A percentile compares a stretch with the other conserved stretches of the same genome.
Conservation (phyloP, 2,329 filamentous ascomycete genomes). For the Ascochyta fabae region DNA sequence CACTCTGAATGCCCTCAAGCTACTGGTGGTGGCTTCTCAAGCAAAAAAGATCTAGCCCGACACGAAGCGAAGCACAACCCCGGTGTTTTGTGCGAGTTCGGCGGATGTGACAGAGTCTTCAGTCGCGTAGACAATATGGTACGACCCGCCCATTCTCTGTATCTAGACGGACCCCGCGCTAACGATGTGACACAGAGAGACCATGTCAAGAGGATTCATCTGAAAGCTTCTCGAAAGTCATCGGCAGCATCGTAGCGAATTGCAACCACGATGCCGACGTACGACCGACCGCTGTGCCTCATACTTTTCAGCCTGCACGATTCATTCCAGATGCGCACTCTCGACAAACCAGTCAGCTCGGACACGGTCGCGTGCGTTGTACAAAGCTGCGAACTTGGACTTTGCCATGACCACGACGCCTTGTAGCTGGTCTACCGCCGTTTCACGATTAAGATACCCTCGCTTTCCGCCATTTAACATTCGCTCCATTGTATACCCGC, state of each 20-base stretch:
- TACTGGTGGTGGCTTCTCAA: constrained; percentile 64
- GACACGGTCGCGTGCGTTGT: neutral
- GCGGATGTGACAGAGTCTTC: constrained; percentile 64
- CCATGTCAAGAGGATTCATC: constrained; percentile 51
- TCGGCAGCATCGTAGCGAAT: constrained; percentile 22
- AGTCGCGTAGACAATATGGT: constrained; percentile 69
- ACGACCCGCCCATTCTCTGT: constrained; percentile 24
- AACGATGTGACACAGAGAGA: constrained; percentile 41
- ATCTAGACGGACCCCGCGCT: constrained; percentile 16
- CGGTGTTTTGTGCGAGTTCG: constrained; percentile 64
- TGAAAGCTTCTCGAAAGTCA: constrained; percentile 43
- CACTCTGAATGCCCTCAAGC: constrained; percentile 65
- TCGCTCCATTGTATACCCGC: constrained; percentile 22
- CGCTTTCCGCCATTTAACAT: constrained; percentile 17
- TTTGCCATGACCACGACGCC: constrained; percentile 14
- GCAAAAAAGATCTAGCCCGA: constrained; percentile 66
- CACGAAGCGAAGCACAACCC: constrained; percentile 70
- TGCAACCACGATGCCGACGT: constrained; percentile 1
- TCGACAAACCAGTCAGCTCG: neutral
- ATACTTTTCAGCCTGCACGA: neutral
- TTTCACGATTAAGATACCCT: constrained; percentile 42
- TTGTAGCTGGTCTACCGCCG: constrained; percentile 20
- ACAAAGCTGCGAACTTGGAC: constrained; percentile 1
- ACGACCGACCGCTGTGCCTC: neutral
- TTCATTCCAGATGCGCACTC: neutral